Percentiles rank a stretch among this genome's conserved stretches.
Conservation (phyloP, 2,329 filamentous ascomycete species). For the Fusarium sp. region DNA sequence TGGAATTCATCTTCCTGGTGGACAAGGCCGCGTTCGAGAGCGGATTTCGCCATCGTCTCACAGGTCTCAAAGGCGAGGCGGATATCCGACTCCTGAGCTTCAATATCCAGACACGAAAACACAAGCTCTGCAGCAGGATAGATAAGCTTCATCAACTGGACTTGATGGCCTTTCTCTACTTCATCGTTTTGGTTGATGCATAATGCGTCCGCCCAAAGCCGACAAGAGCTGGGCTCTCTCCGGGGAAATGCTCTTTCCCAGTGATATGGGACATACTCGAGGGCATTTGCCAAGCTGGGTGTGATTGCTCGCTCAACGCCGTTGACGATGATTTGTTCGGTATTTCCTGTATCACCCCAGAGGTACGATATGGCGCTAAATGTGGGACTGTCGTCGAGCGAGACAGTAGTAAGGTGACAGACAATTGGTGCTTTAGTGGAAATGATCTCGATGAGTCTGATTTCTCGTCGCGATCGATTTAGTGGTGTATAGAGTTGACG, state of each 20-base stretch:
- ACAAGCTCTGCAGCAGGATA: not conserved
- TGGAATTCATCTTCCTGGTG: not conserved
- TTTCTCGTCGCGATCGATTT: not conserved
- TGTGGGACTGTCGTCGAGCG: not conserved
- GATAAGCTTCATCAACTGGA: not conserved
- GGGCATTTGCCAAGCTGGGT: not conserved
- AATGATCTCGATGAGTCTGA: not conserved
- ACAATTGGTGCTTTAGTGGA: not conserved
- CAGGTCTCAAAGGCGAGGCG: not conserved
- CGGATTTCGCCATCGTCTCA: not conserved
- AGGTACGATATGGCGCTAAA: constrained; percentile 5
- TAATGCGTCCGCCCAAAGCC: constrained; percentile 6
- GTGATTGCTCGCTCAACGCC: not conserved
- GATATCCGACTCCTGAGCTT: not conserved
- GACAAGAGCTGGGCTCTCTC: not conserved
- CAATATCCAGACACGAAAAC: not conserved
- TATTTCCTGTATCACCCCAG: not conserved
- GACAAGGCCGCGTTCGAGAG: not conserved
- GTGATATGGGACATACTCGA: not conserved
- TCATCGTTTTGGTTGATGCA: constrained; percentile 8
- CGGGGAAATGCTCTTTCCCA: not conserved
- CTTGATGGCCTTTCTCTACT: constrained; percentile 1
- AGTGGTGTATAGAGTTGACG: not conserved
- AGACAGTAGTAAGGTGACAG: not conserved
- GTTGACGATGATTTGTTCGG: not conserved